These are phyloP conservation scores for Citrullus mucosospermus DNA, from an alignment of 306 rosid genomes.

Conservation along the genomic window DNA sequence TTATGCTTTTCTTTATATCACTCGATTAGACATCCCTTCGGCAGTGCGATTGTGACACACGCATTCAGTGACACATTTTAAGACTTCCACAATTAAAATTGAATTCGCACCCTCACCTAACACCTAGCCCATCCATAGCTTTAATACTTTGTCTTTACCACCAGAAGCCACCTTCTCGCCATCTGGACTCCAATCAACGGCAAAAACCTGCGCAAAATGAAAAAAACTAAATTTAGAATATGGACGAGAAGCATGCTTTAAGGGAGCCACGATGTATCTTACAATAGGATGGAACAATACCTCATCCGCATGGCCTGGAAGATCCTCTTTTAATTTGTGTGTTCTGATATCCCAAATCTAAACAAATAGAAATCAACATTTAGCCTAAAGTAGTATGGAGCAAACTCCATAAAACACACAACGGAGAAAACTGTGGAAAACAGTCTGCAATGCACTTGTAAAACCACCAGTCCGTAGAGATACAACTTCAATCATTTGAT, in stretches of 20 bases:
- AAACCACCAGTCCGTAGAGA: neutral
- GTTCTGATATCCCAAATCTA: constrained; percentile 93
- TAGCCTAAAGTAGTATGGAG: neutral
- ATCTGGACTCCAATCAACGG: constrained; percentile 97
- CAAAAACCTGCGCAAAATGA: constrained; percentile 45
- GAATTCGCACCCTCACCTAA: neutral
- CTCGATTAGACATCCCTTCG: neutral
- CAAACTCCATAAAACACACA: neutral
- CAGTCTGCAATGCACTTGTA: neutral
- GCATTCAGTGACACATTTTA: neutral
- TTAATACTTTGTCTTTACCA: constrained; percentile 85
- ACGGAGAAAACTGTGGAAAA: neutral
- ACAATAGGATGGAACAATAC: constrained; percentile 20
- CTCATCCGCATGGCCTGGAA: constrained; percentile 96
- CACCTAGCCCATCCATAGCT: constrained; percentile 87
- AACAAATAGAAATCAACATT: neutral
- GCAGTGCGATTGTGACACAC: neutral
- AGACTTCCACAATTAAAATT: neutral
- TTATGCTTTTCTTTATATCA: neutral
- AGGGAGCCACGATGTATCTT: neutral
- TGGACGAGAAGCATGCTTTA: neutral
- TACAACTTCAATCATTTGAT: neutral
- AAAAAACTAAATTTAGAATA: constrained; percentile 9
- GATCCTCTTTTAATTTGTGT: constrained; percentile 74
- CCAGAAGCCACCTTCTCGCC: constrained; percentile 98